Conservation (phyloP, 176 grass and related monocot species). For the Cenchrus americanus region DNA sequence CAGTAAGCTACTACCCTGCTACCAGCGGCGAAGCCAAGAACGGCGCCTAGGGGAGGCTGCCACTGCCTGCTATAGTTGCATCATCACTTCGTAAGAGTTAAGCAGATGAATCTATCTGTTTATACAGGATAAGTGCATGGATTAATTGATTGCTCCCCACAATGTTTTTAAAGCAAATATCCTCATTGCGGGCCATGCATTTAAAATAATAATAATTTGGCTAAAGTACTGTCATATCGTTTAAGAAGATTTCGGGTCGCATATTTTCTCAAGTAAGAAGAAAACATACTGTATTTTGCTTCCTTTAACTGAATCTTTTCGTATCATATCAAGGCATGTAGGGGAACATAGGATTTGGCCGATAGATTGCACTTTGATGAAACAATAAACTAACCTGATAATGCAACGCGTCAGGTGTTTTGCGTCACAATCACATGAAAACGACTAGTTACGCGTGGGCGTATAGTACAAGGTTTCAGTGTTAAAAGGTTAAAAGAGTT, state of each 20-base stretch:
- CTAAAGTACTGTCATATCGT: too few relatives aligned
- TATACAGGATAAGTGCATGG: not conserved
- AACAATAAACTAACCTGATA: not conserved
- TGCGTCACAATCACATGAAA: conserved; percentile 34
- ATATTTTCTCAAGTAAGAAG: not conserved
- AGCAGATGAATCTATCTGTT: too few relatives aligned
- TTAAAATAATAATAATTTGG: too few relatives aligned
- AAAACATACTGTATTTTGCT: conserved; percentile 4
- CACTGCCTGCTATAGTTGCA: not conserved
- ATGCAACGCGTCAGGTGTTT: conserved; percentile 11
- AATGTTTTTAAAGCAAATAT: too few relatives aligned
- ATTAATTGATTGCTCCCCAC: not conserved
- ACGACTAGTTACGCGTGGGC: conserved; percentile 24
- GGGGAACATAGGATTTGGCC: conserved; percentile 5
- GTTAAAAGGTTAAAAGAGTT: not conserved
- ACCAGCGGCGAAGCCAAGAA: too few relatives aligned
- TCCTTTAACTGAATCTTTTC: conserved; percentile 14
- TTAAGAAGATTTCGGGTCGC: too few relatives aligned
- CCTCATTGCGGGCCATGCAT: too few relatives aligned
- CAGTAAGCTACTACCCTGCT: not conserved
- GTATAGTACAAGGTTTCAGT: not conserved
- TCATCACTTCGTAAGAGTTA: not conserved
- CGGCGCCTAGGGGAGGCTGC: too few relatives aligned
- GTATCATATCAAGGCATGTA: not conserved
- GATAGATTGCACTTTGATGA: conserved; percentile 14